Evolutionary conservation across 169 alveolate genomes (phyloP).

Genomic region (Cryptosporidium andersoni): DNA sequence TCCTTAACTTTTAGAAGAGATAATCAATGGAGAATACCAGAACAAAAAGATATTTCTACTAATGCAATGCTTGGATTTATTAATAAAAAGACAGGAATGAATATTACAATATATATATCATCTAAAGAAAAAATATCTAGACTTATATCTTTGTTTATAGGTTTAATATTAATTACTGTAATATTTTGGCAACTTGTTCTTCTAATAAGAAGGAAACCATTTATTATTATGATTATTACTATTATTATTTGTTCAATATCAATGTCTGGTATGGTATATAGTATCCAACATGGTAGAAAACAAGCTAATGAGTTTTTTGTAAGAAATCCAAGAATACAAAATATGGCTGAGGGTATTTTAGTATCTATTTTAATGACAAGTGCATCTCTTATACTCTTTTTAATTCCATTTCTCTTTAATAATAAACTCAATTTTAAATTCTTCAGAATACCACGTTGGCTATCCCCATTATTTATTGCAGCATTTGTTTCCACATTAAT

Average conservation of each 20-base stretch:
- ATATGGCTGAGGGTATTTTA: slow-evolving; percentile 41
- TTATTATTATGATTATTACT: slow-evolving; percentile 60
- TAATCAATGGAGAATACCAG: slow-evolving; percentile 70
- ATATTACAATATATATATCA: slow-evolving; percentile 14
- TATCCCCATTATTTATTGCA: neutral
- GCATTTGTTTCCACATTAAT: neutral
- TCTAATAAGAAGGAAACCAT: slow-evolving; percentile 44
- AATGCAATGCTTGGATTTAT: slow-evolving; percentile 44
- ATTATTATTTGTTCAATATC: slow-evolving; percentile 49
- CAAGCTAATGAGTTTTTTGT: slow-evolving; percentile 67
- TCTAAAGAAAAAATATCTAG: slow-evolving; percentile 46
- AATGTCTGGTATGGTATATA: slow-evolving; percentile 66
- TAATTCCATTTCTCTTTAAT: slow-evolving; percentile 18
- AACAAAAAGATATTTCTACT: slow-evolving; percentile 52
- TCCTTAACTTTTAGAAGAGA: slow-evolving; percentile 47
- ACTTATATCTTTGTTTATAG: slow-evolving; percentile 7
- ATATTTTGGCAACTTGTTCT: slow-evolving; percentile 9
- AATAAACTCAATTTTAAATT: slow-evolving; percentile 19
- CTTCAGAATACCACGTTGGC: slow-evolving; percentile 20
- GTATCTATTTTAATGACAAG: slow-evolving; percentile 50
- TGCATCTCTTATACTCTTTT: slow-evolving; percentile 34
- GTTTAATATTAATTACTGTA: neutral
- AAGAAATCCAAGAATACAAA: slow-evolving; percentile 64
- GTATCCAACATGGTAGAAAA: slow-evolving; percentile 63
- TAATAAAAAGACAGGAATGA: slow-evolving; percentile 47